Evolutionary conservation across 75 land plant genomes (phyloP).

Genomic region (Picea glauca): DNA sequence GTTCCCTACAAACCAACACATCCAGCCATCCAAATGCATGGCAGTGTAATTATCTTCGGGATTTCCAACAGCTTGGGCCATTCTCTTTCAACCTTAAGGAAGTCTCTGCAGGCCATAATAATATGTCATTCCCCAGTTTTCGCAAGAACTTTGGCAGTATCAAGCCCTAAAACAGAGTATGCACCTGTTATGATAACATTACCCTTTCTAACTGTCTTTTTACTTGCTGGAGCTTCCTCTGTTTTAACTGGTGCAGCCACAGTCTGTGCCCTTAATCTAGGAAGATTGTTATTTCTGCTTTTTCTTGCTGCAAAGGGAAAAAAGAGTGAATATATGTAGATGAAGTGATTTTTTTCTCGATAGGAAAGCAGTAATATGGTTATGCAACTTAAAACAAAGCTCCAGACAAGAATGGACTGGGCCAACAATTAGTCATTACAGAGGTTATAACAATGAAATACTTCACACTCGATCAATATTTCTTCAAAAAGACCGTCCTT

Average conservation of each 20-base stretch:
- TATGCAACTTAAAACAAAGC: neutral
- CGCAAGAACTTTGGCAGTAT: conserved; percentile 86
- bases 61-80: conserved; percentile 83
- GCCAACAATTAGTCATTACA: neutral
- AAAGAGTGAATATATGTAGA: neutral
- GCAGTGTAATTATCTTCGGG: conserved; percentile 79
- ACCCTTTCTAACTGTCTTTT: conserved; percentile 79
- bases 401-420: neutral
- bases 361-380: neutral
- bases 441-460: neutral
- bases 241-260: conserved; percentile 64
- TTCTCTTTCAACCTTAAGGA: conserved; percentile 89
- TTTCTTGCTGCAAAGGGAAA: conserved; percentile 13
- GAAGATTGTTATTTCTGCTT: conserved; percentile 9
- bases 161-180: conserved; percentile 97
- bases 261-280: conserved; percentile 48
- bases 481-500: neutral
- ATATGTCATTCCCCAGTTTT: conserved; percentile 91
- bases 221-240: conserved; percentile 28
- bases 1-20: conserved; percentile 91
- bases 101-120: conserved; percentile 97
- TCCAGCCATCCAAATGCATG: conserved; percentile 96
- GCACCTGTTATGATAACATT: conserved; percentile 89
- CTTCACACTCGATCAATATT: neutral
- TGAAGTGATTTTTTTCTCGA: neutral